phyloP scores from a whole-genome alignment of 371 early-diverging fungal species.

The Paraphysoderma sedebokerense region DNA sequence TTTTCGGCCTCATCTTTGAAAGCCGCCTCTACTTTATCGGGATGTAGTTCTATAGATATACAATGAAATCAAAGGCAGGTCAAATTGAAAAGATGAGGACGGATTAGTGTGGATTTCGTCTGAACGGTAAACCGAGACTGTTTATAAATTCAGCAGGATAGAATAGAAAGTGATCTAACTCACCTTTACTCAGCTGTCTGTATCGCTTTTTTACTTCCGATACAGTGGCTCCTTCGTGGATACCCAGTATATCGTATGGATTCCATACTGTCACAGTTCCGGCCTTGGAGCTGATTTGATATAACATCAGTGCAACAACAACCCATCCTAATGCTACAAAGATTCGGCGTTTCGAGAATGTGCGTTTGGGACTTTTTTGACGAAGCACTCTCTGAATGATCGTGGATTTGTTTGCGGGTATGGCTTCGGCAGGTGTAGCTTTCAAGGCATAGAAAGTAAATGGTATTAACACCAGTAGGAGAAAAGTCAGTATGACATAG shows the following conservation, averaged over 20 bases:
- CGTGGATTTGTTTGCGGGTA: neutral
- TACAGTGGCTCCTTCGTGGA: constrained; percentile 31
- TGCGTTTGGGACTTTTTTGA: neutral
- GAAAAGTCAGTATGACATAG: constrained; percentile 72
- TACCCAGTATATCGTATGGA: constrained; percentile 76
- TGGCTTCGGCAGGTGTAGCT: neutral
- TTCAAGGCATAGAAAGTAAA: constrained; percentile 28
- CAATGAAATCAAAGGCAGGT: too few species aligned
- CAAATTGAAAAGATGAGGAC: too few species aligned
- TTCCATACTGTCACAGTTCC: constrained; percentile 61
- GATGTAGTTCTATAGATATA: constrained; percentile 29
- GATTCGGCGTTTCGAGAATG: neutral
- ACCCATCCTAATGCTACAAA: constrained; percentile 27
- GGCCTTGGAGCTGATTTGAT: constrained; percentile 50
- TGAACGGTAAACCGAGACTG: too few species aligned
- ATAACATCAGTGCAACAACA: constrained; percentile 49
- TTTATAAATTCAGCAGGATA: too few species aligned
- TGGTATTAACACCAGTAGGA: constrained; percentile 65
- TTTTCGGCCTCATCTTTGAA: constrained; percentile 37
- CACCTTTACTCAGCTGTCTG: constrained; percentile 52
- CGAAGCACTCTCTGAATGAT: too few species aligned
- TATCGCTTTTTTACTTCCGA: constrained; percentile 55
- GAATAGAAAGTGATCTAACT: too few species aligned
- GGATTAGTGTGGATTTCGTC: too few species aligned
- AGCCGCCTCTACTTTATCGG: constrained; percentile 59